Evolutionary conservation across 2,329 filamentous ascomycete species (phyloP).

Genomic region (Lojkania enalia): DNA sequence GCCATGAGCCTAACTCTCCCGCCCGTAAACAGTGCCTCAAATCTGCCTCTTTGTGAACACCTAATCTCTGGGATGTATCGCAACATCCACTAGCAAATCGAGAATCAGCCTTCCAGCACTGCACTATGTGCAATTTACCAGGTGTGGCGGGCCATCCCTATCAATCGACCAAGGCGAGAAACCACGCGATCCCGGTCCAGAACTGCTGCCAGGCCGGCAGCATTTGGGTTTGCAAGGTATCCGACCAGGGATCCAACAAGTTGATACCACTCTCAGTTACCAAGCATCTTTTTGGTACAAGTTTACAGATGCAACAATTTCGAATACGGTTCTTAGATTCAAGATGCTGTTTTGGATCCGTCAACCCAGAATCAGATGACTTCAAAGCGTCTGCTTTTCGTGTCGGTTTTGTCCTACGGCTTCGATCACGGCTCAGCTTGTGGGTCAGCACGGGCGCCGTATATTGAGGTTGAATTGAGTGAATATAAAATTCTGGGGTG

Average conservation of each 20-base stretch:
- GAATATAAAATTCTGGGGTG: conserved; percentile 33
- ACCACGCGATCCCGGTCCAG: conserved; percentile 17
- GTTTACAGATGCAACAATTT: conserved; percentile 12
- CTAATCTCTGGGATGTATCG: conserved; percentile 21
- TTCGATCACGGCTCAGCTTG: conserved; percentile 18
- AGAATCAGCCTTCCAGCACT: conserved; percentile 12
- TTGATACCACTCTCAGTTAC: no score
- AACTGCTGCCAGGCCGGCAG: conserved; percentile 12
- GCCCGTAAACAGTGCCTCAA: conserved; percentile 12
- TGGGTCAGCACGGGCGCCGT: conserved; percentile 23
- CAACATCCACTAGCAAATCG: conserved; percentile 18
- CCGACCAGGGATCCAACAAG: conserved; percentile 18
- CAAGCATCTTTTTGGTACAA: no score
- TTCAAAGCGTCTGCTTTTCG: conserved; percentile 9
- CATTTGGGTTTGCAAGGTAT: conserved; percentile 13
- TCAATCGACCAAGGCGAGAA: conserved; percentile 16
- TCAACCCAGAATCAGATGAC: conserved; percentile 13
- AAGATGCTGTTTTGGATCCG: conserved; percentile 1
- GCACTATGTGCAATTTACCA: conserved; percentile 13
- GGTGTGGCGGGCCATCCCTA: conserved; percentile 20
- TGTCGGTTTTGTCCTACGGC: conserved; percentile 11
- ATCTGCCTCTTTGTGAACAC: conserved; percentile 16
- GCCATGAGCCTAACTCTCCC: conserved; percentile 13
- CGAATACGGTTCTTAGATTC: conserved; percentile 15
- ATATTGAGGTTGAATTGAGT: conserved; percentile 36